Percentiles rank a stretch among this genome's conserved stretches.
Conservation (phyloP, 2,329 filamentous ascomycete species). For the Sclerotinia nivalis region DNA sequence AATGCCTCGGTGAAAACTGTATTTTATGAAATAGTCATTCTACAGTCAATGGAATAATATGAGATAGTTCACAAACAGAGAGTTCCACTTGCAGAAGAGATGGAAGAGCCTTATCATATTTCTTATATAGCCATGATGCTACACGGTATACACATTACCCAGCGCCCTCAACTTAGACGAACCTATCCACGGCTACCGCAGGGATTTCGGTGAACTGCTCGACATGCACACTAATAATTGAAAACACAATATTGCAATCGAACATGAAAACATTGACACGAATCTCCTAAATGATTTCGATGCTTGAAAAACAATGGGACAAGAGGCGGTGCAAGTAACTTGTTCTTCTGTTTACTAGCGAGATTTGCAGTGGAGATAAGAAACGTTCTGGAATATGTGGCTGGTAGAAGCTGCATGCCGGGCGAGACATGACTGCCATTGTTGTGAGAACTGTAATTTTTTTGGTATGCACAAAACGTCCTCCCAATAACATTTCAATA, state of each 20-base stretch:
- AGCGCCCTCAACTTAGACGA: conserved; percentile 5
- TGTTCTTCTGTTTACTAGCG: conserved; percentile 4
- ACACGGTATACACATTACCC: neutral
- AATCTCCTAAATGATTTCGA: conserved; percentile 3
- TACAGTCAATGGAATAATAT: neutral
- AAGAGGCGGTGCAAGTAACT: conserved; percentile 3
- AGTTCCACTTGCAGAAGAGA: neutral
- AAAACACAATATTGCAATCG: neutral
- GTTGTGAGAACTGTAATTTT: neutral
- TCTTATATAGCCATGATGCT: neutral
- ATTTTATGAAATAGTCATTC: neutral
- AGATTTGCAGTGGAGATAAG: conserved; percentile 12
- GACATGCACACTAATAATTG: neutral
- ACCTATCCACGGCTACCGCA: neutral
- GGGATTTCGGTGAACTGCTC: conserved; percentile 16
- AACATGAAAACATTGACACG: neutral
- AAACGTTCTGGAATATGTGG: conserved; percentile 15
- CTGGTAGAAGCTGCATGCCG: neutral
- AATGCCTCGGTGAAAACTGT: neutral
- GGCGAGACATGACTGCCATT: neutral
- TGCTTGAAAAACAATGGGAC: neutral
- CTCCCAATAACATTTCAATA: neutral
- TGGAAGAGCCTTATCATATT: neutral
- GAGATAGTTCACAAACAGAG: neutral
- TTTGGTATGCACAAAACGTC: neutral